Conservation (phyloP, 106 monocot species). For the Xerophyta viscosa region DNA sequence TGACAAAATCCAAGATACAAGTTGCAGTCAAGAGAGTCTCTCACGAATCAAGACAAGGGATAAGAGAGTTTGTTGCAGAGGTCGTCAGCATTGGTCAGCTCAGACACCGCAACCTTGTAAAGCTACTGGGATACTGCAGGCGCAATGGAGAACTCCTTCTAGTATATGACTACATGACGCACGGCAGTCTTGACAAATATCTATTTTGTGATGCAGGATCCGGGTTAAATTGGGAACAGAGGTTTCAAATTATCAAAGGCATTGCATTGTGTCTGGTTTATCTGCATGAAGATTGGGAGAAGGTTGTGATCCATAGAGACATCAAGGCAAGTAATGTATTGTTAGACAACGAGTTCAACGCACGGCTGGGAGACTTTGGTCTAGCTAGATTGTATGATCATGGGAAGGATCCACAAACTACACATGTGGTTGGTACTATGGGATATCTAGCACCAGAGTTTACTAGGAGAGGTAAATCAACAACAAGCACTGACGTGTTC, state of each 20-base stretch:
- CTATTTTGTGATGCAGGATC: background rate
- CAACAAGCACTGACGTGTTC: slow-evolving; percentile 9
- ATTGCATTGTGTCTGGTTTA: background rate
- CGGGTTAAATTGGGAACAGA: background rate
- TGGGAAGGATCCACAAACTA: background rate
- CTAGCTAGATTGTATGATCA: slow-evolving; percentile 9
- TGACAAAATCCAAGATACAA: background rate
- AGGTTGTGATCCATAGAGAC: too few relatives aligned
- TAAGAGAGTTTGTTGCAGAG: too few relatives aligned
- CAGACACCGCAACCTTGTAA: too few relatives aligned
- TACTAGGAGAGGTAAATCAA: slow-evolving; percentile 7
- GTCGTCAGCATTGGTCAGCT: too few relatives aligned
- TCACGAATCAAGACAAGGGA: background rate
- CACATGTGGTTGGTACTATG: slow-evolving; percentile 10
- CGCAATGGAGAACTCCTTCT: too few relatives aligned
- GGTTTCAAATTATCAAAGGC: slow-evolving; percentile 1
- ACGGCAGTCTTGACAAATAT: too few relatives aligned
- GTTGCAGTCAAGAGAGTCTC: background rate
- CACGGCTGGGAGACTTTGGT: slow-evolving; percentile 17
- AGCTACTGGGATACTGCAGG: too few relatives aligned
- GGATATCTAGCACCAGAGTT: slow-evolving; percentile 18
- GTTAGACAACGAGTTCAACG: slow-evolving; percentile 14
- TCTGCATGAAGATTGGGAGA: background rate
- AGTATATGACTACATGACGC: too few relatives aligned
- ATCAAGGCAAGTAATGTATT: too few relatives aligned